Evolutionary conservation across 1,284 basidiomycete genomes (phyloP), one percentile per base, ranked within the genome.

Genomic region (Amylostereum chailletii): DNA sequence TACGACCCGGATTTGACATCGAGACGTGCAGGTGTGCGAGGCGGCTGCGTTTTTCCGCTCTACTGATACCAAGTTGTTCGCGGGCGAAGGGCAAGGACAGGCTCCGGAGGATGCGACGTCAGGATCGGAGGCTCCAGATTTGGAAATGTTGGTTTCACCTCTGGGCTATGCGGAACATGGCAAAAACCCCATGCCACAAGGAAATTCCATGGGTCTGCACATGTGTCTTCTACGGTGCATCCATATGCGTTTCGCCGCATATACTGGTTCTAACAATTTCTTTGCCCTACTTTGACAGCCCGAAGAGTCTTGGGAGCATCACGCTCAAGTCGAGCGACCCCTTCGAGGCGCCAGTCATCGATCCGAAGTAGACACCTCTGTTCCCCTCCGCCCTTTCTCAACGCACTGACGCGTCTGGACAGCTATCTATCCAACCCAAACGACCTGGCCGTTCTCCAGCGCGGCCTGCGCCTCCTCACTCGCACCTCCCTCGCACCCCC

Each of bases 341-440:
- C 6, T 64, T 64, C 53, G 71, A 73, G 8, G 45, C 60, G 1
- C 75, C 74, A 0, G n/a, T 69, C 33, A 67, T 76, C 29, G 70
- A 76, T 50, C 74, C 75, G 5, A 64, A 66, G 70, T 73, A 50
- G n/a, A 66, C 11, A 5, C 19, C 31, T 34, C 42, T 31, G n/a
- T 34, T 37, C 27, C 19, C 19, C 19, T 19, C 19, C 19, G 19
- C 19, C 19, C 19, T 19, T 19, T 19, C 19, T 19, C 19, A 19
- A 19, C 19, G 19, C 19, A 19, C 19, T 19, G 19, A 19, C 19
- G 19, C 19, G 19, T 19, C 19, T 19, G 19, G 33, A 5, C 49
- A 84, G 82, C 52, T 85, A 86, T 57, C 65, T 84, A 42, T 63
- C 75, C 11, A 71, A 72, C 3, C 60, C 68, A 30, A 74, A 80